A percentile compares a stretch with the other conserved stretches of the same genome.
phyloP scores from a whole-genome alignment of 1,139 yeast genomes.

The Lodderomyces orthopsilosis region DNA sequence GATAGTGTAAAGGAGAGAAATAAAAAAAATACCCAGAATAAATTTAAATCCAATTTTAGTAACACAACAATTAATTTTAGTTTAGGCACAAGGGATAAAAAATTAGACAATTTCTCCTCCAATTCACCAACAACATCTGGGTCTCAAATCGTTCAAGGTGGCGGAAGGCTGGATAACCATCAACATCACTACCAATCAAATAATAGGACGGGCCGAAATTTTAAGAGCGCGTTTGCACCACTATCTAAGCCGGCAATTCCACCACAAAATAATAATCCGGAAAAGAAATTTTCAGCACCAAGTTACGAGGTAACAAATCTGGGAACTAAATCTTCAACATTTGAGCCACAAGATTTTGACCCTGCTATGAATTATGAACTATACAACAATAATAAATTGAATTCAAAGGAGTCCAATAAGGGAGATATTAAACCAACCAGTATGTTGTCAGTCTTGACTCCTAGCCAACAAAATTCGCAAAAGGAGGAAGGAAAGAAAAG shows the following conservation, averaged over 20 bases:
- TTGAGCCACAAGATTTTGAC: background rate
- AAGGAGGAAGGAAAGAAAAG: background rate
- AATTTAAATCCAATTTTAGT: background rate
- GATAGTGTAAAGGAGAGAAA: background rate
- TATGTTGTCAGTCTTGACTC: conserved; percentile 10
- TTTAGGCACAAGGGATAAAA: background rate
- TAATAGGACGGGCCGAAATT: background rate
- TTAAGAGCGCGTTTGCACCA: conserved; percentile 7
- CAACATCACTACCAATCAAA: background rate
- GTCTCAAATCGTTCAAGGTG: background rate
- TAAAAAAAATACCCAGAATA: background rate
- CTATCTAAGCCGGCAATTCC: conserved; percentile 8
- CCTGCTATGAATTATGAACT: conserved; percentile 2
- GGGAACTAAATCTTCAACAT: conserved; percentile 4
- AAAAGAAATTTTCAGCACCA: conserved; percentile 5
- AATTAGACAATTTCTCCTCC: background rate
- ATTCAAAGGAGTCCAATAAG: background rate
- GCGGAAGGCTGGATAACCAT: background rate
- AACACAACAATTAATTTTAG: background rate
- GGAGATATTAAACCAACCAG: conserved; percentile 11
- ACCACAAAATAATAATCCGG: conserved; percentile 7
- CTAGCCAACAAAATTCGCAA: background rate
- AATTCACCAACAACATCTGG: background rate
- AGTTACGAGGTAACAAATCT: conserved; percentile 5
- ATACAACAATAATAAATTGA: background rate